phyloP scores from a whole-genome alignment of 2,329 filamentous ascomycete species.

The Clarireedia hainanense region DNA sequence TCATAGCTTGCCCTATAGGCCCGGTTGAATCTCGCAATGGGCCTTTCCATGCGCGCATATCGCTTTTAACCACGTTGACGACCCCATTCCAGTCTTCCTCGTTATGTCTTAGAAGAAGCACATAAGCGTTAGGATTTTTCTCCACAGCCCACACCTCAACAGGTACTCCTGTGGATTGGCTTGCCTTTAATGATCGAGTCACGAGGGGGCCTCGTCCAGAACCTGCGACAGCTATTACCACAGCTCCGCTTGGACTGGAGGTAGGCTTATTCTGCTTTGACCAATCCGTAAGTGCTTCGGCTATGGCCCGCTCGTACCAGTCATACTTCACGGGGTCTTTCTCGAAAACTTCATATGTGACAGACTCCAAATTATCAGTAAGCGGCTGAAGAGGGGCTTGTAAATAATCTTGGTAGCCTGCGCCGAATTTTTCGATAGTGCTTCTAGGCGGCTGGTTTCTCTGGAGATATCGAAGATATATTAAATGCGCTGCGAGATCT shows the following conservation, averaged over 20 bases:
- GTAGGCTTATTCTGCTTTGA: slow-evolving; percentile 62
- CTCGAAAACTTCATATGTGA: slow-evolving; percentile 98
- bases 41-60: slow-evolving; percentile 95
- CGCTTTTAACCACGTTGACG: slow-evolving; percentile 86
- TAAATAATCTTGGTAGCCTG: slow-evolving; percentile 84
- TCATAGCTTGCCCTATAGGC: slow-evolving; percentile 30
- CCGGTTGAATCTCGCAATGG: slow-evolving; percentile 42
- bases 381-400: slow-evolving; percentile 92
- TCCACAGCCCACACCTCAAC: slow-evolving; percentile 90
- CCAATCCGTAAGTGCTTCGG: slow-evolving; percentile 77
- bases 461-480: slow-evolving; percentile 80
- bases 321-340: slow-evolving; percentile 97
- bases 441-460: slow-evolving; percentile 64
- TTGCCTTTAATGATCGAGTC: slow-evolving; percentile 76
- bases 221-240: slow-evolving; percentile 86
- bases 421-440: slow-evolving; percentile 60
- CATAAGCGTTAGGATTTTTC: slow-evolving; percentile 97
- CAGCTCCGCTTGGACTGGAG: slow-evolving; percentile 59
- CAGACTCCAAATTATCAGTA: slow-evolving; percentile 91
- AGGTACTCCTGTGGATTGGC: slow-evolving; percentile 63
- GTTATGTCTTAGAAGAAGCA: slow-evolving; percentile 84
- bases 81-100: slow-evolving; percentile 68
- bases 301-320: slow-evolving; percentile 84
- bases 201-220: slow-evolving; percentile 90
- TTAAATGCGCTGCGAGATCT: slow-evolving; percentile 58